These are phyloP conservation scores for Tolypocladium album DNA, from an alignment of 2,329 filamentous ascomycete species.

Conservation along the genomic window DNA sequence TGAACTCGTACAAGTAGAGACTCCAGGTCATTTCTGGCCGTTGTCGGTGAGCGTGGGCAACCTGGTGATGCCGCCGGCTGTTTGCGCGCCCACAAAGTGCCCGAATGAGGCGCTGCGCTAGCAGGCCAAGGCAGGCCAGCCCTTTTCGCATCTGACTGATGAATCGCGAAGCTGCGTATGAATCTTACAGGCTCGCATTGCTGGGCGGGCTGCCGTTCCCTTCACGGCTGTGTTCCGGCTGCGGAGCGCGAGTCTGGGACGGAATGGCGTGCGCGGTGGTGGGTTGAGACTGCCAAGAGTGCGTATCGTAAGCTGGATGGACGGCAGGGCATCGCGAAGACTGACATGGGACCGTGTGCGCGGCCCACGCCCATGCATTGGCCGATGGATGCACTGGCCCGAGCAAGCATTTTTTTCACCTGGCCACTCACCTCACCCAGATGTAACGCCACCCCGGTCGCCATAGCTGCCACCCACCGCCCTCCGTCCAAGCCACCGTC, in stretches of 20 bases:
- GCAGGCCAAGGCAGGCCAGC: neutral
- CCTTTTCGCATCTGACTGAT: neutral
- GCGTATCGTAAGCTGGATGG: neutral
- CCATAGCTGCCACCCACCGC: neutral
- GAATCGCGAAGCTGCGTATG: neutral
- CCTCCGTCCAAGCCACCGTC: neutral
- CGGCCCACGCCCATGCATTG: neutral
- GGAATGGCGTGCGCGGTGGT: neutral
- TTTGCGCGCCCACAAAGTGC: neutral
- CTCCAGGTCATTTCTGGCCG: neutral
- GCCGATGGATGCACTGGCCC: neutral
- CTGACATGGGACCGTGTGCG: neutral
- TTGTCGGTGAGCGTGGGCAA: neutral
- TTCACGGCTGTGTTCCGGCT: neutral
- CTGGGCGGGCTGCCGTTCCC: neutral
- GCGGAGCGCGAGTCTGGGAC: neutral
- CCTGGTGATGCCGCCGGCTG: neutral
- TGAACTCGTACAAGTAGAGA: neutral
- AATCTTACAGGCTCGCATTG: neutral
- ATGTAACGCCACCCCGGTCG: neutral
- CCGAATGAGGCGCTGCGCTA: neutral
- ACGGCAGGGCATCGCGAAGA: neutral
- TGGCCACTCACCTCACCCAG: neutral
- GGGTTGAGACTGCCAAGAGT: too few relatives aligned
- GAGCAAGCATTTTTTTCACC: neutral